These are phyloP conservation scores for Neofusicoccum laricinum DNA, from an alignment of 2,329 filamentous ascomycete species.

Conservation along the genomic window DNA sequence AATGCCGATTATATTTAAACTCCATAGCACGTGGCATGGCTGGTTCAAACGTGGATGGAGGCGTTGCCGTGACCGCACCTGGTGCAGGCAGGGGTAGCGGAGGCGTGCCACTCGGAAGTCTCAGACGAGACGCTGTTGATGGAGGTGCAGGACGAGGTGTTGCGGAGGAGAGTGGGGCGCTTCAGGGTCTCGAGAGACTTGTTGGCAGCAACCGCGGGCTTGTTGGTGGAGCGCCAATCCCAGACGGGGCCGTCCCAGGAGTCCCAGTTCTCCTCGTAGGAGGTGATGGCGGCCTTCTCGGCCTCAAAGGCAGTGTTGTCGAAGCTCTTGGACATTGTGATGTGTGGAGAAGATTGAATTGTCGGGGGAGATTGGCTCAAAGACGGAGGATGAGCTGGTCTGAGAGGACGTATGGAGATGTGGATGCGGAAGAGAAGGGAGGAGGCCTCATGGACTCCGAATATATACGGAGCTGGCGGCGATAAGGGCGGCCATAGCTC, in stretches of 20 bases:
- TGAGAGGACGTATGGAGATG: slow-evolving; percentile 81
- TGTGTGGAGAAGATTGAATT: background rate
- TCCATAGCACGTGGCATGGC: background rate
- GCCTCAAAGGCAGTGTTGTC: slow-evolving; percentile 22
- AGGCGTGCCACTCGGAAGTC: slow-evolving; percentile 6
- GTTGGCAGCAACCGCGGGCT: slow-evolving; percentile 5
- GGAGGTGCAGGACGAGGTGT: slow-evolving; percentile 9
- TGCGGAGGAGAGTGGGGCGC: slow-evolving; percentile 14
- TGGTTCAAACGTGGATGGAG: slow-evolving; percentile 3
- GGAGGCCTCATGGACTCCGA: background rate
- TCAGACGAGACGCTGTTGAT: slow-evolving; percentile 9
- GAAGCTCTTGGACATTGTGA: slow-evolving; percentile 18
- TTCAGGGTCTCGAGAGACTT: slow-evolving; percentile 10
- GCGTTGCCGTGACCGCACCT: slow-evolving; percentile 8
- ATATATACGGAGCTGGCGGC: slow-evolving; percentile 14
- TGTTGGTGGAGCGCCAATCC: slow-evolving; percentile 16
- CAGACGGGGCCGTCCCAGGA: slow-evolving; percentile 16
- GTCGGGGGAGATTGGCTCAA: background rate
- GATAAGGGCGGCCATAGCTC: slow-evolving; percentile 8
- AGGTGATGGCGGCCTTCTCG: slow-evolving; percentile 22
- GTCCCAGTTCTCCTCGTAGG: slow-evolving; percentile 23
- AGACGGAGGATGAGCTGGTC: slow-evolving; percentile 48
- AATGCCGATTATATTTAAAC: background rate
- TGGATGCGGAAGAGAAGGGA: slow-evolving; percentile 69
- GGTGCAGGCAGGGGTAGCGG: slow-evolving; percentile 13